Percentiles rank a stretch among this genome's conserved stretches.
These are phyloP conservation scores for Iberis pinnata DNA, from an alignment of 345 rosid genomes.

Conservation along the genomic window DNA sequence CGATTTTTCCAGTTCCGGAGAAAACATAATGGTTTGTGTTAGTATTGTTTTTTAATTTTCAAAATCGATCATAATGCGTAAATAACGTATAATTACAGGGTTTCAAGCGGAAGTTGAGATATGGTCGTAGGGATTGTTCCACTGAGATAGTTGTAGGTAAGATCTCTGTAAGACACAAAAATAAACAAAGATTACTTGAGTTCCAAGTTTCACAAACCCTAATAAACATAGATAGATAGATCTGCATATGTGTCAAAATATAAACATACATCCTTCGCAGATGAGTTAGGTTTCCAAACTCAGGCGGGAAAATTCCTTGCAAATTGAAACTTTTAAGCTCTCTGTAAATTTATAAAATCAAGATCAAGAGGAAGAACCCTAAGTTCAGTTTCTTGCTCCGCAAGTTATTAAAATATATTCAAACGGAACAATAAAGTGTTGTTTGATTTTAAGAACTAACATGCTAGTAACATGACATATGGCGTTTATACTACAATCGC, in stretches of 20 bases:
- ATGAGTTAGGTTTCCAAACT: slow-evolving; percentile 50
- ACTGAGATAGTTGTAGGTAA: slow-evolving; percentile 54
- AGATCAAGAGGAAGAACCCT: background rate
- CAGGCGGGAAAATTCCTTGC: slow-evolving; percentile 58
- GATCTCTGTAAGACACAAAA: slow-evolving; percentile 74
- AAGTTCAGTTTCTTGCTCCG: background rate
- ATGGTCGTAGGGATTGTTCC: slow-evolving; percentile 64
- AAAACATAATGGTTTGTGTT: no score
- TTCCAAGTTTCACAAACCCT: no score
- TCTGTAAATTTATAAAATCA: no score
- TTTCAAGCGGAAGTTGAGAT: slow-evolving; percentile 42
- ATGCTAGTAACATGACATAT: slow-evolving; percentile 56
- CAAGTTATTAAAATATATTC: no score
- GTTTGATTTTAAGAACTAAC: no score
- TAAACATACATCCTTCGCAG: slow-evolving; percentile 53
- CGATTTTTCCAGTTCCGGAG: no score
- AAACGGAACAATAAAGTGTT: no score
- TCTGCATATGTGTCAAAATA: background rate
- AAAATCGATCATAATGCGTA: no score
- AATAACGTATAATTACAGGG: slow-evolving; percentile 40
- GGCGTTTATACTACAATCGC: slow-evolving; percentile 39
- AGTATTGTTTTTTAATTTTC: no score
- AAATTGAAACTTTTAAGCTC: slow-evolving; percentile 46
- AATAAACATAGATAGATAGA: no score
- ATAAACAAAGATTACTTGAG: slow-evolving; percentile 11